Conservation (phyloP, 2,329 filamentous ascomycete genomes). For the Fusarium armeniacum region DNA sequence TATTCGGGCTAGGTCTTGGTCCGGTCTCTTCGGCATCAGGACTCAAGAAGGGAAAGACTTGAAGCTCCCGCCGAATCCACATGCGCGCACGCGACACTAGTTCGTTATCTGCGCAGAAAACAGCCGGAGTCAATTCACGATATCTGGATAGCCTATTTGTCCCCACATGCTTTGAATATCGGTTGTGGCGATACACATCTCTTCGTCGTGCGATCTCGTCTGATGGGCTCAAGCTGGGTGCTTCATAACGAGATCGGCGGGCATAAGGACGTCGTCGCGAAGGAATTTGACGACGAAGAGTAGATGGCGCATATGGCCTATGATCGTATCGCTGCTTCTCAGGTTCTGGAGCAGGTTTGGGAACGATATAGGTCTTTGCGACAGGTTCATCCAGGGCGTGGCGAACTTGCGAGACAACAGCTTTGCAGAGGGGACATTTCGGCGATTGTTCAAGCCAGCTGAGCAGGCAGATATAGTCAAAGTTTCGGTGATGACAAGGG, state of each 20-base stretch:
- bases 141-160: slow-evolving; percentile 84
- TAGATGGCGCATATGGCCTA: slow-evolving; percentile 14
- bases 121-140: slow-evolving; percentile 76
- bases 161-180: slow-evolving; percentile 86
- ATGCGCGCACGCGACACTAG: slow-evolving; percentile 82
- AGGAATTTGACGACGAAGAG: slow-evolving; percentile 8
- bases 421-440: slow-evolving; percentile 84
- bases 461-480: slow-evolving; percentile 87
- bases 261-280: slow-evolving; percentile 25
- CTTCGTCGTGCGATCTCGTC: slow-evolving; percentile 67
- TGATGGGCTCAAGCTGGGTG: slow-evolving; percentile 18
- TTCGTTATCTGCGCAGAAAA: slow-evolving; percentile 74
- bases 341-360: slow-evolving; percentile 53
- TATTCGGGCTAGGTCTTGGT: slow-evolving; percentile 6
- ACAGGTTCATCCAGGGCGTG: slow-evolving; percentile 70
- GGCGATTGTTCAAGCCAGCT: slow-evolving; percentile 83
- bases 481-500: slow-evolving; percentile 84
- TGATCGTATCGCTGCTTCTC: slow-evolving; percentile 5
- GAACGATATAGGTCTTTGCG: slow-evolving; percentile 67
- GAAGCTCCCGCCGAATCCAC: slow-evolving; percentile 87
- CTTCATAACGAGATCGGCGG: slow-evolving; percentile 19
- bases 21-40: slow-evolving; percentile 44
- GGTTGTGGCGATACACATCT: slow-evolving; percentile 77
- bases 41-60: slow-evolving; percentile 82
- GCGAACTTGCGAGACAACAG: slow-evolving; percentile 68